Percentiles rank a stretch among this genome's conserved stretches.
Conservation (phyloP, 805 yeast genomes). For the Suhomyces kilbournensis region DNA sequence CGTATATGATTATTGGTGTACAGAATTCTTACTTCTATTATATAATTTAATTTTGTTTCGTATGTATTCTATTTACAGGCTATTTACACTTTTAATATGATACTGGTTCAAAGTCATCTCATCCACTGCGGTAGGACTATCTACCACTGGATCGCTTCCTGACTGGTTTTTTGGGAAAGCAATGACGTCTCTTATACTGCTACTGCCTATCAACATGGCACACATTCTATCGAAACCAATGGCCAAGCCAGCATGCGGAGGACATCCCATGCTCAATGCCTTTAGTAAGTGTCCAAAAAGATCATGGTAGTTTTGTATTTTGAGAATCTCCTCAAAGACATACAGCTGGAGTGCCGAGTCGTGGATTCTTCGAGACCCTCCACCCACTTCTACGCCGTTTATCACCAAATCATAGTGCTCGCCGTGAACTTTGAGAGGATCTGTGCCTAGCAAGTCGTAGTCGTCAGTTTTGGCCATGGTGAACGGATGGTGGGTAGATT, state of each 20-base stretch:
- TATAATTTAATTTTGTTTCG: no score
- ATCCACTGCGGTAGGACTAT: constrained; percentile 70
- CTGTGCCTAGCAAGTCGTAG: constrained; percentile 48
- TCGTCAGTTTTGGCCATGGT: constrained; percentile 84
- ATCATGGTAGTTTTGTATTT: constrained; percentile 53
- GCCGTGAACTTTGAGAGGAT: constrained; percentile 70
- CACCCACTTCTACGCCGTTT: constrained; percentile 95
- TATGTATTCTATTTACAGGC: not conserved
- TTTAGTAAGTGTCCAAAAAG: constrained; percentile 82
- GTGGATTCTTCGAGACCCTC: constrained; percentile 95
- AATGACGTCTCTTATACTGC: constrained; percentile 85
- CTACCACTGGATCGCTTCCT: constrained; percentile 86
- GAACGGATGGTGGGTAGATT: constrained; percentile 95
- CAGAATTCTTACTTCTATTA: no score
- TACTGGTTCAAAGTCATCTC: constrained; percentile 53
- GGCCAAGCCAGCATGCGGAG: constrained; percentile 98
- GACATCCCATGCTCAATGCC: constrained; percentile 88
- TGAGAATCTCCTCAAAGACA: constrained; percentile 63
- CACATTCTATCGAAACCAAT: constrained; percentile 91
- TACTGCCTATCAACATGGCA: constrained; percentile 79
- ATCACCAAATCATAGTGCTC: constrained; percentile 93
- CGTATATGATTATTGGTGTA: no score
- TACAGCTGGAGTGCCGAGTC: constrained; percentile 75
- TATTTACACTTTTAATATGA: constrained; percentile 29
- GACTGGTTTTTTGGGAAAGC: constrained; percentile 93